Percentiles rank a stretch among this genome's conserved stretches.
phyloP scores from a whole-genome alignment of 306 rosid genomes.

The Castanea sativa region DNA sequence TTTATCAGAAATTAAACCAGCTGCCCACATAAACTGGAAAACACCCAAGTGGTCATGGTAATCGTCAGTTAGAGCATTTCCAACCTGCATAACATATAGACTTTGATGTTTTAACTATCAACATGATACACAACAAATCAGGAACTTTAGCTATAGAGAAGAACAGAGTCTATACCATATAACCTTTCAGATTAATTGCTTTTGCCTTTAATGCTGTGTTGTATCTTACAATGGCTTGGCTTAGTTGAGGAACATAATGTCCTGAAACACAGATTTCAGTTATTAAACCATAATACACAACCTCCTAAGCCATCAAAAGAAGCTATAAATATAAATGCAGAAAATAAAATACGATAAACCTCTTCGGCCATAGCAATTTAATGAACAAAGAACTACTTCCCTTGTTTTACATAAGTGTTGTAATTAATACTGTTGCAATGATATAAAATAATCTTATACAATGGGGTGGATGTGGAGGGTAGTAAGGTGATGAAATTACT shows the following conservation, averaged over 20 bases:
- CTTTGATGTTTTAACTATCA: slow-evolving; percentile 5
- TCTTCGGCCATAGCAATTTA: background rate
- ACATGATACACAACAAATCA: background rate
- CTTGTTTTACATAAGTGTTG: background rate
- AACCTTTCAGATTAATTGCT: slow-evolving; percentile 76
- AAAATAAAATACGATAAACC: background rate
- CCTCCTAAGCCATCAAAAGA: background rate
- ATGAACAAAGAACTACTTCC: background rate
- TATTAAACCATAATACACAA: slow-evolving; percentile 9
- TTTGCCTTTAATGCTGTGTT: slow-evolving; percentile 41
- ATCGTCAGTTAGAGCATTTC: slow-evolving; percentile 89
- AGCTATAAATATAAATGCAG: background rate
- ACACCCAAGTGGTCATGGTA: slow-evolving; percentile 73
- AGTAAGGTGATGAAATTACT: background rate
- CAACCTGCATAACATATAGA: slow-evolving; percentile 62
- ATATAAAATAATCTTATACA: background rate
- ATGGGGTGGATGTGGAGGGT: too few species aligned
- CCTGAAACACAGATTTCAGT: slow-evolving; percentile 46
- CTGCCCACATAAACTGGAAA: slow-evolving; percentile 81
- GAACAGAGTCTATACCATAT: slow-evolving; percentile 53
- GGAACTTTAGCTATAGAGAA: background rate
- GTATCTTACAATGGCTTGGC: slow-evolving; percentile 73
- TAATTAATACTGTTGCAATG: background rate
- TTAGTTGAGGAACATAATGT: slow-evolving; percentile 93
- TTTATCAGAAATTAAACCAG: slow-evolving; percentile 87